A percentile compares a stretch with the other conserved stretches of the same genome.
phyloP scores from a whole-genome alignment of 192 early-diverging fungal species.

The Phycomyces nitens region DNA sequence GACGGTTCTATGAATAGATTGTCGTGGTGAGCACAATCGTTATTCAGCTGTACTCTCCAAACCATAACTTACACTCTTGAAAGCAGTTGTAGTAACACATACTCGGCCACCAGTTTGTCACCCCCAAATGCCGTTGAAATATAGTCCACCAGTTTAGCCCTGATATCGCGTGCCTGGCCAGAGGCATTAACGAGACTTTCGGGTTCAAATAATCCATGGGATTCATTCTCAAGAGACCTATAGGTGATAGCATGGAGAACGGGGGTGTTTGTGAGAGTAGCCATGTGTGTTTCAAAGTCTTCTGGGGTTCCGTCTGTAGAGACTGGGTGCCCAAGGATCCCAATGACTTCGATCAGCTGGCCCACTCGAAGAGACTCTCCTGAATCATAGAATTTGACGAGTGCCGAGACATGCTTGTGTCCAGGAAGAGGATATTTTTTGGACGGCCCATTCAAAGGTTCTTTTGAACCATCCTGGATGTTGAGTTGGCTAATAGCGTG shows the following conservation, averaged over 20 bases:
- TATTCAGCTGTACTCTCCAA: not conserved
- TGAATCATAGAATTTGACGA: constrained; percentile 52
- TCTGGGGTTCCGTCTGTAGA: not conserved
- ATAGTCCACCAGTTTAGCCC: constrained; percentile 46
- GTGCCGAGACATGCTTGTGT: constrained; percentile 49
- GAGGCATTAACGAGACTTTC: not conserved
- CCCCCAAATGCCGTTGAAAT: constrained; percentile 56
- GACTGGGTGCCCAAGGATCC: constrained; percentile 39
- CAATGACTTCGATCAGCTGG: constrained; percentile 64
- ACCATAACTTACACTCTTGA: constrained; percentile 52
- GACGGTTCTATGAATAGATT: constrained; percentile 34
- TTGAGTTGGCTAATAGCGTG: constrained; percentile 9
- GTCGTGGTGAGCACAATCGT: not conserved
- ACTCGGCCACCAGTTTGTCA: constrained; percentile 65
- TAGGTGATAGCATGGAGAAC: constrained; percentile 53
- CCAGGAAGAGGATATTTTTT: constrained; percentile 61
- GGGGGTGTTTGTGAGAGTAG: constrained; percentile 24
- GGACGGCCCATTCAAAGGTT: constrained; percentile 7
- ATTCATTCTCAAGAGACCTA: constrained; percentile 29
- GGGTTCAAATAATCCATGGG: not conserved
- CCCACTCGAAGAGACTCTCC: constrained; percentile 50
- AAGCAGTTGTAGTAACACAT: constrained; percentile 64
- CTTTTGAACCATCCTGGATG: constrained; percentile 4
- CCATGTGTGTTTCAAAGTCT: not conserved
- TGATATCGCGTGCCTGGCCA: constrained; percentile 24